These are phyloP conservation scores for Stagonosporopsis tanaceti DNA, from an alignment of 2,329 filamentous ascomycete genomes.

Conservation along the genomic window DNA sequence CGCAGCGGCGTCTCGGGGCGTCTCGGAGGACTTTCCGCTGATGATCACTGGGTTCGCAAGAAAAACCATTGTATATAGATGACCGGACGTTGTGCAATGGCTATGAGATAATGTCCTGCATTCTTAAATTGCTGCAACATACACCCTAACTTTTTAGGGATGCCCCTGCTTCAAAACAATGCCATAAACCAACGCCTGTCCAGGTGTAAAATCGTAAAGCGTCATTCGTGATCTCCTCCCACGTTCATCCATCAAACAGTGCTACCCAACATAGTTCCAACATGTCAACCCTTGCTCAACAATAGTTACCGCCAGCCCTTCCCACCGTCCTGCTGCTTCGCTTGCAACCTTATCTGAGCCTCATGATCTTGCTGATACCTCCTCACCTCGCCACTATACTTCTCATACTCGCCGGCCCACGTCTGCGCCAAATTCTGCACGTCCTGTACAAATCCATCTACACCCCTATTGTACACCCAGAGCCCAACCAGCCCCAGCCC, in stretches of 20 bases:
- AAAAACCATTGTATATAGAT: too few species aligned
- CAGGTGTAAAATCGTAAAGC: conserved; percentile 14
- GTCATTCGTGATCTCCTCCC: conserved; percentile 4
- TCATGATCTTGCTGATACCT: conserved; percentile 36
- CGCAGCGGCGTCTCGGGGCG: too few species aligned
- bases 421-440: conserved; percentile 46
- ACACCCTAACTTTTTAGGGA: background rate
- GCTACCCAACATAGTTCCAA: background rate
- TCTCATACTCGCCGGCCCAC: conserved; percentile 52
- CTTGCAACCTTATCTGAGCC: conserved; percentile 35
- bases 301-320: conserved; percentile 10
- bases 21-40: too few species aligned
- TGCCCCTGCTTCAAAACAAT: conserved; percentile 3
- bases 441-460: conserved; percentile 71
- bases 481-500: conserved; percentile 62
- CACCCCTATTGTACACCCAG: conserved; percentile 67
- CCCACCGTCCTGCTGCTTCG: conserved; percentile 23
- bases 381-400: conserved; percentile 43
- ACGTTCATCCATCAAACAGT: background rate
- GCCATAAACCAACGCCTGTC: conserved; percentile 6
- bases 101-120: background rate
- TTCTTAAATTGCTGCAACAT: background rate
- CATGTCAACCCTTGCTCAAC: background rate
- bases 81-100: too few species aligned
- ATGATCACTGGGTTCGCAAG: too few species aligned